Percentiles rank a stretch among this genome's conserved stretches.
phyloP scores from a whole-genome alignment of 345 rosid species.

The Ceriops decandra region DNA sequence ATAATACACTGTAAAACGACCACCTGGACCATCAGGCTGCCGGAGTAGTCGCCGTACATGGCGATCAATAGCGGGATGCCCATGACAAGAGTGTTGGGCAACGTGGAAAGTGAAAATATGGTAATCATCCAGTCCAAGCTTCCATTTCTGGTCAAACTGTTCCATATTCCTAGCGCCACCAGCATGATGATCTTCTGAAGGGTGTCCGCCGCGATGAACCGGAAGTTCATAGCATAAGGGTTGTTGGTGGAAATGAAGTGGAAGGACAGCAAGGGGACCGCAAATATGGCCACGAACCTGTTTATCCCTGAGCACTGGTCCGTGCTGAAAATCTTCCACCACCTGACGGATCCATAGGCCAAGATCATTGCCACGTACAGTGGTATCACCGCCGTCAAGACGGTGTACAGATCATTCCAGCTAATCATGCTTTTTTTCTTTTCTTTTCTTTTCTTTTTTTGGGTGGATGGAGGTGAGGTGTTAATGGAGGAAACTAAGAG shows the following conservation, averaged over 20 bases:
- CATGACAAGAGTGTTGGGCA: slow-evolving; percentile 33
- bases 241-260: slow-evolving; percentile 22
- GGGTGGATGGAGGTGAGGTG: too few species aligned
- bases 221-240: slow-evolving; percentile 27
- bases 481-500: too few species aligned
- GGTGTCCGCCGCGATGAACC: slow-evolving; percentile 37
- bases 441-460: too few species aligned
- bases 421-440: slow-evolving; percentile 10
- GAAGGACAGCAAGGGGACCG: slow-evolving; percentile 32
- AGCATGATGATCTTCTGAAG: slow-evolving; percentile 33
- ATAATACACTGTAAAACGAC: slow-evolving; percentile 35
- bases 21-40: slow-evolving; percentile 31
- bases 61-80: slow-evolving; percentile 31
- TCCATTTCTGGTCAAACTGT: slow-evolving; percentile 10
- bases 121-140: slow-evolving; percentile 30
- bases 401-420: slow-evolving; percentile 23
- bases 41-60: slow-evolving; percentile 28
- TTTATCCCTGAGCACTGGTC: slow-evolving; percentile 38
- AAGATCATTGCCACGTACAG: slow-evolving; percentile 33
- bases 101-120: slow-evolving; percentile 31
- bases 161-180: slow-evolving; percentile 19
- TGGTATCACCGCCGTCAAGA: slow-evolving; percentile 31
- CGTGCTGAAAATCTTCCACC: slow-evolving; percentile 37
- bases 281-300: slow-evolving; percentile 33
- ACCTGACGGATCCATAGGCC: slow-evolving; percentile 32